These are phyloP conservation scores for Monosporascus cannonballus DNA, from an alignment of 2,329 filamentous ascomycete genomes.

Conservation along the genomic window DNA sequence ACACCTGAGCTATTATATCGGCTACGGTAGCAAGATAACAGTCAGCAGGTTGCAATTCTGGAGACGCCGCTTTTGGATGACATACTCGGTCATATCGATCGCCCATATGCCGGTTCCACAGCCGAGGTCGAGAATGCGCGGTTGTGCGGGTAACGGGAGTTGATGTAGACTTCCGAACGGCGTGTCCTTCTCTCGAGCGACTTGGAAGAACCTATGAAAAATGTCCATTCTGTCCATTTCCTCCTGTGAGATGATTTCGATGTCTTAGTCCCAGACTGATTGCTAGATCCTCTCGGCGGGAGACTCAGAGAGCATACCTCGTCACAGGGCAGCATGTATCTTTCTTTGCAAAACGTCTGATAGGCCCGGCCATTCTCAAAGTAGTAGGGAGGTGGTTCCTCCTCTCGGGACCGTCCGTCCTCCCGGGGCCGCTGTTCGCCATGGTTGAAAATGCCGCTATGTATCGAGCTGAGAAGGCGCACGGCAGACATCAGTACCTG, in stretches of 20 bases:
- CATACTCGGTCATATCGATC: slow-evolving; percentile 75
- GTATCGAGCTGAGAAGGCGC: neutral
- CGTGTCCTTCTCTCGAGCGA: slow-evolving; percentile 46
- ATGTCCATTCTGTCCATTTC: slow-evolving; percentile 78
- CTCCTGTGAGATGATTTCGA: slow-evolving; percentile 34
- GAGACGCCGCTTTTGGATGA: slow-evolving; percentile 2
- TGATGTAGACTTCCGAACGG: slow-evolving; percentile 18
- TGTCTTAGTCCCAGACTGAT: slow-evolving; percentile 4
- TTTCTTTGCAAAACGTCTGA: slow-evolving; percentile 59
- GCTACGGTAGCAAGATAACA: slow-evolving; percentile 7
- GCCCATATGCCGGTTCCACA: slow-evolving; percentile 91
- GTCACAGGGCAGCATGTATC: slow-evolving; percentile 75
- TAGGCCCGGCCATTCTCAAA: slow-evolving; percentile 64
- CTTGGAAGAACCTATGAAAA: slow-evolving; percentile 69
- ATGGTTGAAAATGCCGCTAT: neutral
- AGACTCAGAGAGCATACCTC: slow-evolving; percentile 44
- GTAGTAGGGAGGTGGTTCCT: slow-evolving; percentile 28
- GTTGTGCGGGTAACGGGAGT: slow-evolving; percentile 30
- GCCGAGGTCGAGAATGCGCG: slow-evolving; percentile 60
- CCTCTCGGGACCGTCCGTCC: slow-evolving; percentile 12
- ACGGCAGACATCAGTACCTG: slow-evolving; percentile 6
- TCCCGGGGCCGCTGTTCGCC: slow-evolving; percentile 8
- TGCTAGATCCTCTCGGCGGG: slow-evolving; percentile 4
- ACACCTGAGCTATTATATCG: slow-evolving; percentile 8
- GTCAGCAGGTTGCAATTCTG: slow-evolving; percentile 2